Conservation (phyloP, 768 basidiomycete species). For the Serendipita sp. region DNA sequence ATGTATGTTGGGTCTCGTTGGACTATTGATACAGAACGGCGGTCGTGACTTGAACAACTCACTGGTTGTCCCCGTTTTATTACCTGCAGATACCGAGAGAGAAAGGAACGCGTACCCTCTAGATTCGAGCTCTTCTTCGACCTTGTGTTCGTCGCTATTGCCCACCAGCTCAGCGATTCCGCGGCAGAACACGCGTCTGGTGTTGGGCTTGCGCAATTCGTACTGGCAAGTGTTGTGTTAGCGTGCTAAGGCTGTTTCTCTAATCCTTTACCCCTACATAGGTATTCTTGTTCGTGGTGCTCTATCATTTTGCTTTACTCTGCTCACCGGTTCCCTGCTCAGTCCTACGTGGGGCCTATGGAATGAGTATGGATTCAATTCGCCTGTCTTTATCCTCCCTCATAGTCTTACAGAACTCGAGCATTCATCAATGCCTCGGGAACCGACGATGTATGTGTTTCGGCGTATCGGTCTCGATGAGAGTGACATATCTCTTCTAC, state of each 20-base stretch:
- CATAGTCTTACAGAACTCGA: conserved; percentile 10
- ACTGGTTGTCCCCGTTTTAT: background rate
- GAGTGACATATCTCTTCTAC: background rate
- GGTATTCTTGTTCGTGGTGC: conserved; percentile 10
- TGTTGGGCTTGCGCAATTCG: conserved; percentile 13
- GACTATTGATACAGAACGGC: background rate
- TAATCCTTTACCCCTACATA: background rate
- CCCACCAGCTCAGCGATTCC: conserved; percentile 21
- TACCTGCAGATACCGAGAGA: conserved; percentile 7
- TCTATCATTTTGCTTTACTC: conserved; percentile 10
- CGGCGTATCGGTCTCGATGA: background rate
- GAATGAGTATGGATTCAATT: conserved; percentile 13
- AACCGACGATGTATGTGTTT: conserved; percentile 19
- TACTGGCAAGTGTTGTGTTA: conserved; percentile 10
- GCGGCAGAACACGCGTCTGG: conserved; percentile 17
- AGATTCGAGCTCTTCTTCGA: conserved; percentile 25
- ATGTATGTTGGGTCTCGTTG: background rate
- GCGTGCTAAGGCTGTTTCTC: conserved; percentile 10
- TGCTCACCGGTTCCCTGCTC: conserved; percentile 12
- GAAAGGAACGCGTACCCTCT: conserved; percentile 11
- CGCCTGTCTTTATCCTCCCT: background rate
- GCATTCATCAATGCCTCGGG: conserved; percentile 20
- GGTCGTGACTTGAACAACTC: no score
- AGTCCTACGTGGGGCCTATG: conserved; percentile 21
- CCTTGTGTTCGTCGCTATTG: conserved; percentile 21